Evolutionary conservation across 495 filamentous ascomycete genomes (phyloP), one percentile per base, ranked within the genome.

Genomic region (Bombardia bombarda): DNA sequence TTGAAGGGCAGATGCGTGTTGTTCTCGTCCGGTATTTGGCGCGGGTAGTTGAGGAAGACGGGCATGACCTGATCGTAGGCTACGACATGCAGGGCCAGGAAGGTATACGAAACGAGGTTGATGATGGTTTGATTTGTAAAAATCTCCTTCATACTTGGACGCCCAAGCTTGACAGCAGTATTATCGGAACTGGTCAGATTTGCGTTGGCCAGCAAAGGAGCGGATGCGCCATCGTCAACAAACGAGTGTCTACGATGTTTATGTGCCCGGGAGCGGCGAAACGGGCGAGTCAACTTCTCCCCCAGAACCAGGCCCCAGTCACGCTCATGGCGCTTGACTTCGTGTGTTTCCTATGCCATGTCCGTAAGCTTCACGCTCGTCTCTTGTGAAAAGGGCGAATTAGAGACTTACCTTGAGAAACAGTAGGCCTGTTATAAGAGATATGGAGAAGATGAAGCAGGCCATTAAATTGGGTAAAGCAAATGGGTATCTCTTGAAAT

Each of bases 21-120:
- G 60, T 53, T 44, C 2, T 66, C 44, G 22, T 76, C 58, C 0
- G 72, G 56, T 1, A 57, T 57, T 21, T 68, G 52, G 9, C 42
- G 47, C 47, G 83, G 86, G 52, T 80, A 80, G 58, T 90, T 85
- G 57, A 92, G 75, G 54, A 90, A 90, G 1, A 90, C 83, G 1
- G 86, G 83, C 3, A 92, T 68, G 7, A 87, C 68, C 42, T 90
- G 85, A 59, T 95, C 87, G 55, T 77, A 92, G 1, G 83, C 82
- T 40, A 90, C 76, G 4, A 75, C 76, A 49, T 92, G 86, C 21
- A 90, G 67, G 4, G 87, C 82, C 18, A 92, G 69, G 30, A 89
- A 64, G 8, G 78, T 82, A 56, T 92, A 95, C 0, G 77, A 73
- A 5, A 87, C 39, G 4, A 97, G 66, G 46, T 90, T 86, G 21